phyloP scores from a whole-genome alignment of 495 filamentous ascomycete genomes.

The Tuber magnatum region DNA sequence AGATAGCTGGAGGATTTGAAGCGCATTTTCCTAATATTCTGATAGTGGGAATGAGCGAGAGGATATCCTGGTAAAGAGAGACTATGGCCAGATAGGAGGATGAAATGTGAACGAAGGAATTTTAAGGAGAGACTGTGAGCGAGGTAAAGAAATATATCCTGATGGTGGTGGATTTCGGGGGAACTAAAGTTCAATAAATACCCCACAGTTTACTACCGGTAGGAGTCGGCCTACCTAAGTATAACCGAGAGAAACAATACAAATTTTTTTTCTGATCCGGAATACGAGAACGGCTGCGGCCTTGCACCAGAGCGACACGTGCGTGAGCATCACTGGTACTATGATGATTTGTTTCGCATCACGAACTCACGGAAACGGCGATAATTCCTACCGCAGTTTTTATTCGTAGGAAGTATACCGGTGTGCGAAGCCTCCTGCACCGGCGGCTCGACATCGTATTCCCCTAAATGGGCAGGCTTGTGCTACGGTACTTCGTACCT shows the following conservation, averaged over 20 bases:
- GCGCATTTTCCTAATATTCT: background rate
- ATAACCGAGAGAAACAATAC: background rate
- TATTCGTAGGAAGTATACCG: background rate
- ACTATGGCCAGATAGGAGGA: background rate
- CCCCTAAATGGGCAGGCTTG: background rate
- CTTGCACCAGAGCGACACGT: background rate
- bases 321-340: background rate
- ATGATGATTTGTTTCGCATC: background rate
- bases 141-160: background rate
- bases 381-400: background rate
- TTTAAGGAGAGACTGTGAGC: background rate
- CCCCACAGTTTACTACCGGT: background rate
- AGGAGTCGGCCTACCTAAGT: background rate
- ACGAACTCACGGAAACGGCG: background rate
- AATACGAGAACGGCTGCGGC: background rate
- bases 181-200: background rate
- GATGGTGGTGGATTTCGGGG: background rate
- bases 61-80: background rate
- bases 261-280: background rate
- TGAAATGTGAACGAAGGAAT: background rate
- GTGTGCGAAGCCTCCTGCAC: background rate
- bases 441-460: background rate
- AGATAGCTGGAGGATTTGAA: background rate
- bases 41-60: background rate
- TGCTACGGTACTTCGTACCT: background rate